Conservation (phyloP, 2,329 filamentous ascomycete genomes). For the Pseudomassariella vexata region DNA sequence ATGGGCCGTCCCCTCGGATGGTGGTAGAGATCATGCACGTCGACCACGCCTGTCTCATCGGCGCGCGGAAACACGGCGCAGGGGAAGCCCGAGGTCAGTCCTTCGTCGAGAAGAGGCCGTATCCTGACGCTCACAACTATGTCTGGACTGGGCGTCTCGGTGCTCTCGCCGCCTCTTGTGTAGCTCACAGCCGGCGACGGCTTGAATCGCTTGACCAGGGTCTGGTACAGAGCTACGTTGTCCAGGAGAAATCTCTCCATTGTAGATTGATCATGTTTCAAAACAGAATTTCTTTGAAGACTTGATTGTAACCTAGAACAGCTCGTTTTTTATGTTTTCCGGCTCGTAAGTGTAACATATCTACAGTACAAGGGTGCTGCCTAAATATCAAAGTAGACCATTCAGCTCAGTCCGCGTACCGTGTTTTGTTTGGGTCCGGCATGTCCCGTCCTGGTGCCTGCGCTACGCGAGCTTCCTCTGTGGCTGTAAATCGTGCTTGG, state of each 20-base stretch:
- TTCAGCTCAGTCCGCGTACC: too few species aligned
- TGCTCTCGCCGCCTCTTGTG: conserved; percentile 4
- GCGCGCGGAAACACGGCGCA: conserved; percentile 19
- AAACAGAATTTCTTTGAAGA: too few species aligned
- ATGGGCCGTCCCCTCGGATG: conserved; percentile 23
- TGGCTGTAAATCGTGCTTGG: too few species aligned
- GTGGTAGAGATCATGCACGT: conserved; percentile 31
- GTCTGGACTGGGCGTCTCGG: conserved; percentile 12
- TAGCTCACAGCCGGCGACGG: conserved; percentile 8
- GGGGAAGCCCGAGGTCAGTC: conserved; percentile 22
- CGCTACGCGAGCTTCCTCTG: too few species aligned
- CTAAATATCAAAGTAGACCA: too few species aligned
- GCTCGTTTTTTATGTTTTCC: too few species aligned
- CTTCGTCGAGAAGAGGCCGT: conserved; percentile 29
- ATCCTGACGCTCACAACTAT: conserved; percentile 31
- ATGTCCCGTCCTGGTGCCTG: too few species aligned
- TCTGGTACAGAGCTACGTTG: conserved; percentile 21
- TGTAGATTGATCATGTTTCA: too few species aligned
- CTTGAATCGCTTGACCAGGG: conserved; percentile 21
- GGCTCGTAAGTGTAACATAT: too few species aligned
- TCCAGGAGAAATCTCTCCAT: conserved; percentile 29
- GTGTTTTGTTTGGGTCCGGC: too few species aligned
- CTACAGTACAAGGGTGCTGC: too few species aligned
- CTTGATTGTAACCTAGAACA: too few species aligned
- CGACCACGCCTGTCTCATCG: conserved; percentile 17